These are phyloP conservation scores for Prunella vulgaris DNA, from an alignment of 257 asterid species.

Conservation along the genomic window DNA sequence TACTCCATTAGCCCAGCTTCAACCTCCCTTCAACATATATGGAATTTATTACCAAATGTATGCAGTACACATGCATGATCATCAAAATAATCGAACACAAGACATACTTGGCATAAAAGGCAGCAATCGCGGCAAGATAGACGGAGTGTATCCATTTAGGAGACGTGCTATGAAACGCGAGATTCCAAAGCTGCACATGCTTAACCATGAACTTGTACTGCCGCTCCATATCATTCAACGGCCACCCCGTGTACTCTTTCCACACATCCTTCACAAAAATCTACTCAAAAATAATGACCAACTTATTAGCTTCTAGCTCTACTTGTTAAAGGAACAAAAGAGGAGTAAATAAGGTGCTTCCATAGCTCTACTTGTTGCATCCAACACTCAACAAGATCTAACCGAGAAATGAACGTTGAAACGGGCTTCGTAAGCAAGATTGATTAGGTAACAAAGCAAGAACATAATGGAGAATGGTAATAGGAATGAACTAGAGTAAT, in stretches of 20 bases:
- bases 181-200: constrained; percentile 90
- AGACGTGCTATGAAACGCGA: constrained; percentile 89
- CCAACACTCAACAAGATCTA: neutral
- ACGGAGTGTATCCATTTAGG: constrained; percentile 90
- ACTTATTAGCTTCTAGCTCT: neutral
- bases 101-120: constrained; percentile 81
- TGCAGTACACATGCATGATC: neutral
- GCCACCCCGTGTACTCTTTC: constrained; percentile 98
- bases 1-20: constrained; percentile 98
- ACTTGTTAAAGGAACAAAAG: neutral
- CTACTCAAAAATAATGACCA: constrained; percentile 24
- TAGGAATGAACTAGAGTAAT: too few species aligned
- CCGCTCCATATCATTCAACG: constrained; percentile 81
- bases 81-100: neutral
- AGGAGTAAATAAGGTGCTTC: neutral
- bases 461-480: too few species aligned
- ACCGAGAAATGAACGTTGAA: neutral
- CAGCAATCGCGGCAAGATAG: constrained; percentile 91
- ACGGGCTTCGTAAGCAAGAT: too few species aligned
- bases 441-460: too few species aligned
- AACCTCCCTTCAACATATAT: constrained; percentile 56
- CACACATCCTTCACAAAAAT: constrained; percentile 85
- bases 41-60: constrained; percentile 6
- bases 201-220: constrained; percentile 96
- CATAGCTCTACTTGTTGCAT: neutral